Conservation (phyloP, 208 protist genomes). For the Crithidia thermophila region DNA sequence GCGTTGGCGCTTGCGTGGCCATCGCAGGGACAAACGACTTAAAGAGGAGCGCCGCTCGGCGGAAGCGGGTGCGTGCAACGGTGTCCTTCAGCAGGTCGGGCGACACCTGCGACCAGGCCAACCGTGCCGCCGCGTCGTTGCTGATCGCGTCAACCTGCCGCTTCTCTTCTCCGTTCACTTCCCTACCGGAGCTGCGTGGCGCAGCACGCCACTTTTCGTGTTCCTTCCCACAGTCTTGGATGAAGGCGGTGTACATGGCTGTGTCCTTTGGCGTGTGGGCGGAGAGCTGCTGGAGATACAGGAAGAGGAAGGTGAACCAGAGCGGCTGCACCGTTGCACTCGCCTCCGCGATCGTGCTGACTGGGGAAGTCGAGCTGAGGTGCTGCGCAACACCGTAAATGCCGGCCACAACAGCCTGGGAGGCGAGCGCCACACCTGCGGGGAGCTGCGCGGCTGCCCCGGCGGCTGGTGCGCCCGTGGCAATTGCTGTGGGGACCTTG, state of each 20-base stretch:
- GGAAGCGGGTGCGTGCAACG: constrained; percentile 60
- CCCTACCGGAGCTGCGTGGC: neutral
- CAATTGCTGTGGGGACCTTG: neutral
- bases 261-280: constrained; percentile 47
- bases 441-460: constrained; percentile 6
- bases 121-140: constrained; percentile 25
- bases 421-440: constrained; percentile 13
- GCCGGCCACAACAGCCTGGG: constrained; percentile 21
- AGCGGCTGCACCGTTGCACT: constrained; percentile 27
- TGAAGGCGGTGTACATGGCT: constrained; percentile 45
- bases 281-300: constrained; percentile 82
- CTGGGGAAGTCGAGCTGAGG: neutral
- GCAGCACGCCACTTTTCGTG: constrained; percentile 1
- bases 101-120: constrained; percentile 40
- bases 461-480: neutral
- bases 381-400: constrained; percentile 20
- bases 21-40: constrained; percentile 66
- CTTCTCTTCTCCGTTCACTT: neutral
- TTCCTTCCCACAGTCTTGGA: constrained; percentile 33
- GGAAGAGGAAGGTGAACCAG: constrained; percentile 64
- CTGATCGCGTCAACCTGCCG: neutral
- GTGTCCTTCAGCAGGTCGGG: constrained; percentile 52
- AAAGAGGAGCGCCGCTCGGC: constrained; percentile 69
- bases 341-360: neutral
- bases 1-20: constrained; percentile 53